Percentiles rank a stretch among this genome's conserved stretches.
Evolutionary conservation across 2,329 filamentous ascomycete genomes (phyloP).

Genomic region (Zopfia rhizophila): DNA sequence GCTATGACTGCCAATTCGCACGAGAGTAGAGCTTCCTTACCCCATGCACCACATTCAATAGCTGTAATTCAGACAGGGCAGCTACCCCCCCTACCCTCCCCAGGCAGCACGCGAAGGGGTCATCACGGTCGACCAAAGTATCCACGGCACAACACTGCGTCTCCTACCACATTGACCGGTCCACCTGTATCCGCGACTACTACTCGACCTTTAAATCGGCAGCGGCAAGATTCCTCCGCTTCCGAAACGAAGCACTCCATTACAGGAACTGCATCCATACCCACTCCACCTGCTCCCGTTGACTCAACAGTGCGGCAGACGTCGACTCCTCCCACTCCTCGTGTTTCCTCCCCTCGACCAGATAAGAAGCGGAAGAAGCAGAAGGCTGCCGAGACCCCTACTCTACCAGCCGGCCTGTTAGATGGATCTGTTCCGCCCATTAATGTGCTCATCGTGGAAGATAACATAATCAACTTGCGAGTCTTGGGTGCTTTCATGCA

Average conservation of each 20-base stretch:
- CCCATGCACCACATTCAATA: constrained; percentile 69
- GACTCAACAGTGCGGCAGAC: constrained; percentile 55
- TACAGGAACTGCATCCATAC: constrained; percentile 62
- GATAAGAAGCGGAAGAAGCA: constrained; percentile 60
- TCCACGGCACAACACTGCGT: constrained; percentile 79
- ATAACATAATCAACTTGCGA: constrained; percentile 97
- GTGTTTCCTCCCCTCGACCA: constrained; percentile 61
- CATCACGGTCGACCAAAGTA: constrained; percentile 71
- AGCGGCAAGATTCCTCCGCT: constrained; percentile 52
- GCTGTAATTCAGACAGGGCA: constrained; percentile 84
- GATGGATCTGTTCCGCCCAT: constrained; percentile 91
- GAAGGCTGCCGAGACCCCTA: constrained; percentile 46
- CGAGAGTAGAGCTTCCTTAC: constrained; percentile 47
- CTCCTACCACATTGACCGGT: constrained; percentile 72
- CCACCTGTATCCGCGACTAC: constrained; percentile 54
- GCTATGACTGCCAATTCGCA: constrained; percentile 47
- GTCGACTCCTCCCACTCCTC: constrained; percentile 60
- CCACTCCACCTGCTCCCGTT: constrained; percentile 62
- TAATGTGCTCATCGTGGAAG: constrained; percentile 96
- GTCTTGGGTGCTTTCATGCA: constrained; percentile 97
- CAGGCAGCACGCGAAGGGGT: constrained; percentile 71
- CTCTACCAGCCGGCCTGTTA: constrained; percentile 68
- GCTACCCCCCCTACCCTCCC: constrained; percentile 82
- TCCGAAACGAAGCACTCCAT: constrained; percentile 56
- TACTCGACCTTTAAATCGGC: constrained; percentile 41